A percentile compares a stretch with the other conserved stretches of the same genome.
Conservation (phyloP, 2,329 filamentous ascomycete genomes). For the Cryphonectria japonica region DNA sequence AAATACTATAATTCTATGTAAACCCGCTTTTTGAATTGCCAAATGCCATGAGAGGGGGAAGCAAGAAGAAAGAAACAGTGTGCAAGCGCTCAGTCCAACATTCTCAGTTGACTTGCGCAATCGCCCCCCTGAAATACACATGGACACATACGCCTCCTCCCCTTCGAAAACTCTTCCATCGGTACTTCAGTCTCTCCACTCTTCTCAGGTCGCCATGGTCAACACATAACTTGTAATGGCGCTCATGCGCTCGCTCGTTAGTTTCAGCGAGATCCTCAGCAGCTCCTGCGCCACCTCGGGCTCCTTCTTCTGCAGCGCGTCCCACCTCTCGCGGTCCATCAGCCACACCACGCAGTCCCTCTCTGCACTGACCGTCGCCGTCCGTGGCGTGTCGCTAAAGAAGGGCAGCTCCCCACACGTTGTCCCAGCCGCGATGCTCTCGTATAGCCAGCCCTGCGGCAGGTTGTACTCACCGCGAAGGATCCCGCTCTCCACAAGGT, state of each 20-base stretch:
- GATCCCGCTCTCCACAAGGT: constrained; percentile 86
- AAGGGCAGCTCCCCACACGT: constrained; percentile 97
- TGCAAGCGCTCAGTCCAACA: neutral
- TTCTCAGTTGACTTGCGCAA: neutral
- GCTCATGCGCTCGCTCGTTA: constrained; percentile 91
- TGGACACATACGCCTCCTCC: neutral
- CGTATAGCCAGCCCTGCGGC: constrained; percentile 85
- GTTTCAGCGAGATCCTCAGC: constrained; percentile 83
- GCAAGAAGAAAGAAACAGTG: neutral
- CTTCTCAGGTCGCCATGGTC: constrained; percentile 50
- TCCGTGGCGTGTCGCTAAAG: constrained; percentile 87
- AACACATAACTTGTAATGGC: constrained; percentile 63
- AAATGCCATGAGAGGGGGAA: neutral
- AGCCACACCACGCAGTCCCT: constrained; percentile 82
- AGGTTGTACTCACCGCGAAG: constrained; percentile 88
- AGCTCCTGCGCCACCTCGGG: constrained; percentile 82
- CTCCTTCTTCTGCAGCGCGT: constrained; percentile 70
- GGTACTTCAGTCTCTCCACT: neutral
- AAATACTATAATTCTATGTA: neutral
- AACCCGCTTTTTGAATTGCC: neutral
- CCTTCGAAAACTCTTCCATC: neutral
- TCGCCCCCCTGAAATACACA: neutral
- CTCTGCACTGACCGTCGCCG: constrained; percentile 84
- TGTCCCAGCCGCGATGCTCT: constrained; percentile 91
- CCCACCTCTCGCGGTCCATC: constrained; percentile 74